Percentiles rank a stretch among this genome's conserved stretches.
Conservation (phyloP, 352 stramenopile species). For the Phytophthora podocarpi region DNA sequence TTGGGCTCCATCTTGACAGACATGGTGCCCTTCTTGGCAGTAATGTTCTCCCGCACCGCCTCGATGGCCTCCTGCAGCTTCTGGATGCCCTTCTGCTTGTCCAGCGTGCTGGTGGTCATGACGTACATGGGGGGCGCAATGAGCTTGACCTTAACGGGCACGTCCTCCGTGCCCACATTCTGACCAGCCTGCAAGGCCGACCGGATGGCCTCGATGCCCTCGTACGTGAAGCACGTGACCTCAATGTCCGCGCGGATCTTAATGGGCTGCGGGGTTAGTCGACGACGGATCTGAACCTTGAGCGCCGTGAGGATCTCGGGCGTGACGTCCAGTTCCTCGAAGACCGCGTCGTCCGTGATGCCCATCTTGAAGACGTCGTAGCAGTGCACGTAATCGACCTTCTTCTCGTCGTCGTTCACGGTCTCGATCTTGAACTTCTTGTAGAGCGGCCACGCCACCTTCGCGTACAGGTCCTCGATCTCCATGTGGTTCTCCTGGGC, state of each 20-base stretch:
- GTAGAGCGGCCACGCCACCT: conserved; percentile 98
- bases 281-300: conserved; percentile 96
- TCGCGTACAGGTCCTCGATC: conserved; percentile 87
- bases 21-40: conserved; percentile 94
- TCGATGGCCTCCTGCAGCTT: conserved; percentile 97
- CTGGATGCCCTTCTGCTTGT: conserved; percentile 98
- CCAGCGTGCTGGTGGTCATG: conserved; percentile 98
- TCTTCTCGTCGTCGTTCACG: conserved; percentile 79
- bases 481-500: conserved; percentile 77
- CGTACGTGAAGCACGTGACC: conserved; percentile 99
- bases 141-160: conserved; percentile 98
- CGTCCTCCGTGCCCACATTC: conserved; percentile 86
- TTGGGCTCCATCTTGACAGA: conserved; percentile 99
- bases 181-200: conserved; percentile 94
- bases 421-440: conserved; percentile 95
- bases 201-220: conserved; percentile 99
- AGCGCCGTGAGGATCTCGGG: conserved; percentile 89
- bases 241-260: conserved; percentile 99
- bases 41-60: conserved; percentile 93
- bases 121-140: conserved; percentile 99
- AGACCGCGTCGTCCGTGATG: conserved; percentile 92
- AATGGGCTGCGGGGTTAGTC: conserved; percentile 98
- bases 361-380: conserved; percentile 99
- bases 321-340: conserved; percentile 92
- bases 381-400: conserved; percentile 95